Base-by-base conservation (phyloP, 2,329 filamentous ascomycete genomes). In the Hysterium pulicare region DNA sequence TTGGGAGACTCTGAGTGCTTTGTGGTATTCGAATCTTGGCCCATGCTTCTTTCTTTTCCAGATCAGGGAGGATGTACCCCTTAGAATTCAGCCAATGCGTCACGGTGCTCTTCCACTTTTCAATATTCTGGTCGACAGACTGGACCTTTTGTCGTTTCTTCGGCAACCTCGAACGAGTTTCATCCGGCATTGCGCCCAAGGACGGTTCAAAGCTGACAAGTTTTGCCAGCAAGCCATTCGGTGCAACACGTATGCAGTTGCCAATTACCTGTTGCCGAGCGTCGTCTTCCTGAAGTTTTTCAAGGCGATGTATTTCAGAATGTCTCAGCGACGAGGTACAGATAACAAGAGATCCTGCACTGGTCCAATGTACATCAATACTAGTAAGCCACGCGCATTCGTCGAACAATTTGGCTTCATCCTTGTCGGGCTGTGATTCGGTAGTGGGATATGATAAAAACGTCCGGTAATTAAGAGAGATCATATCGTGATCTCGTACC, bases 391-490 rank as follows among this genome's bases (percentile, higher is more conserved):
- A 57, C 42, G 51, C 45, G 2, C 49, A 45, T 11, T 38, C 13
- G 32, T 41, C 36, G 32, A 26, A 22, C 11, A 30, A 16, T 11
- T 45, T 39, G 37, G 46, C 22, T 7, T 46, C 44, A 37, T 39
- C 19, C 4, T 41, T 41, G 10, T 46, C 43, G 19, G 46, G 10
- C 6, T 50, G 34, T 30, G 48, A 38, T 17, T 34, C 44, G 32
- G 33, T n/a, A 40, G 39, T 26, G 23, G 55, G 49, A 39, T 51
- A 55, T 28, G 62, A 59, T 32, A 62, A 38, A 28, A 69, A 62
- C 34, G 64, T 68, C 31, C 66, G 58, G 44, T 59, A 62, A 43
- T 68, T 68, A 31, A 69, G 49, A 19, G 63, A 59, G 44, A 62
- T 50, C 19, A 58, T 55, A 22, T 53, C 47, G 35, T 61, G 55